Evolutionary conservation across 179 eudicot species (phyloP), one percentile per base, ranked within the genome.

Genomic region (Nepenthes alata): DNA sequence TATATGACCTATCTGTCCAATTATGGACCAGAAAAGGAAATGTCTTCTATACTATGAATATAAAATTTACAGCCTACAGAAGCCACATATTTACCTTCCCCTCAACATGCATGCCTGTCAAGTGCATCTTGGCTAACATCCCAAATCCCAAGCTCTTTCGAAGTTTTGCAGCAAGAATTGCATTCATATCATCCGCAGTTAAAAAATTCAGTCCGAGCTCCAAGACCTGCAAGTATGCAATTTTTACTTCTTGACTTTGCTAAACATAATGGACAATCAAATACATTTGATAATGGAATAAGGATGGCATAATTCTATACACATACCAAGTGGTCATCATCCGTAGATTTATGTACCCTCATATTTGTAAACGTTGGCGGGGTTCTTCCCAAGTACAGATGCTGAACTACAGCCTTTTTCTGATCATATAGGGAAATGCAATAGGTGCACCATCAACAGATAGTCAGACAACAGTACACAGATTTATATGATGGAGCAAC

Each of bases 151-250:
- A 66, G 79, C 85, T 73, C 73, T 80, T 93, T 59, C 77, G 74
- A 52, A 93, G 69, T 71, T 87, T 89, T 61, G 78, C 91, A 11
- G 78, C 72, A 63, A 89, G 88, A 53, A 93, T 73, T 47, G 87
- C 94, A 62, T 78, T 85, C 97, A 93, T 93, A 74, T 93, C 98
- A 69, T 85, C 95, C 10, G 91, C 95, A n/a, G 94, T 83, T 62
- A 80, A 73, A 67, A 87, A 93, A 75, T 83, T 87, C 81, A 93
- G 64, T n/a, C 98, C 98, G 49, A 80, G 72, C 77, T 87, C 97
- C 75, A 93, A 61, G 52, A 90, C 96, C 98, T 91, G 74, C 67
- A 70, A 15, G 13, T 5, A 61, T 35, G 67, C 9, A 52, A 41
- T n/a, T 25, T 47, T 35, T 47, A 53, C 15, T 10, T 48, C n/a